phyloP scores from a whole-genome alignment of 2,329 filamentous ascomycete species.

The Apiospora malaysiana region DNA sequence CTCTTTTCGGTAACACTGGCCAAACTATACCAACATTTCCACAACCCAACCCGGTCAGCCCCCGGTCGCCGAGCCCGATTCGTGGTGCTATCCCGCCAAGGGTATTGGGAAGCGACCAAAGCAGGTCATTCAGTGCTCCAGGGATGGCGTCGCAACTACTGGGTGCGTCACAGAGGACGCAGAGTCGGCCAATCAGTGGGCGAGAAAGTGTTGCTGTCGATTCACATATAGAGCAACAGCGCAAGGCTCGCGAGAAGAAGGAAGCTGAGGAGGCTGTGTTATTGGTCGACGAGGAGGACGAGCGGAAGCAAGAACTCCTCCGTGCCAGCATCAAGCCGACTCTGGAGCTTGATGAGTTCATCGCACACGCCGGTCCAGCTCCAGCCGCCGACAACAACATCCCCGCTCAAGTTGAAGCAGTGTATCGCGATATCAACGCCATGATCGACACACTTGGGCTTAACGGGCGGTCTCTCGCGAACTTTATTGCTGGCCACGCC shows the following conservation, averaged over 20 bases:
- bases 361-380: conserved; percentile 63
- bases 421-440: conserved; percentile 83
- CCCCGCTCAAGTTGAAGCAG: conserved; percentile 67
- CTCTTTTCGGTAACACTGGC: conserved; percentile 61
- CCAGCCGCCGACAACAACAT: conserved; percentile 62
- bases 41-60: conserved; percentile 60
- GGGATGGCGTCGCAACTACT: conserved; percentile 63
- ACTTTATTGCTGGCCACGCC: conserved; percentile 71
- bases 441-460: conserved; percentile 95
- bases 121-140: conserved; percentile 65
- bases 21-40: conserved; percentile 59
- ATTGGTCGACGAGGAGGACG: conserved; percentile 72
- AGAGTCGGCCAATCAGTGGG: conserved; percentile 46
- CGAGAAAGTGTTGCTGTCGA: conserved; percentile 50
- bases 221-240: conserved; percentile 55
- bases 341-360: conserved; percentile 69
- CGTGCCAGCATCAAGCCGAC: conserved; percentile 66
- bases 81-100: conserved; percentile 62
- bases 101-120: conserved; percentile 54
- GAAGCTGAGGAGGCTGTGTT: conserved; percentile 63
- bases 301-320: conserved; percentile 68
- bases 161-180: conserved; percentile 44
- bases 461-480: conserved; percentile 72
- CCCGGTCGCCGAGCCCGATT: conserved; percentile 76
- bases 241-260: conserved; percentile 58